Base-by-base conservation (phyloP, 2,329 filamentous ascomycete species). In the Ophiostoma sp. region DNA sequence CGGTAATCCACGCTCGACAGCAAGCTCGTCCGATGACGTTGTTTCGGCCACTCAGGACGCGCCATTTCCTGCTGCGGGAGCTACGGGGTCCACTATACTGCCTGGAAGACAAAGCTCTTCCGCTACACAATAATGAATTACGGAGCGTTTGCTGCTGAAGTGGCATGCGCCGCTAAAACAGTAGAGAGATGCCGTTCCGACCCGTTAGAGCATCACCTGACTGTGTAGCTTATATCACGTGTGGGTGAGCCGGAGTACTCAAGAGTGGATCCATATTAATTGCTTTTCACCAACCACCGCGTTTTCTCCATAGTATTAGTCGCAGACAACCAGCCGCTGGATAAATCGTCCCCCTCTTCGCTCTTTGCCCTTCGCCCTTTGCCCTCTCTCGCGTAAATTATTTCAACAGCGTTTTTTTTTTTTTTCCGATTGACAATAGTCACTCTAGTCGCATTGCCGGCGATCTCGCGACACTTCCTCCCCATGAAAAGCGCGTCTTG, bases 221-320 rank as follows among this genome's bases (percentile, higher is more conserved):
- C 11, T 23, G 3, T 57, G 3, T 27, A 27, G 0, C 8, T 4
- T 15, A 62, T 17, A 27, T 62, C 57, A 62, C 57, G 57, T 62
- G 57, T 5, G 10, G 2, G 2, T 57, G n/a, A 54, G 23, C 44
- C 44, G 52, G 10, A 4, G 15, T 10, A 7, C 23, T 57, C 8
- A 31, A 15, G 4, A 33, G 57, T 17, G 57, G 27, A 20, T 23
- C 31, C 31, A 8, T 64, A 8, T 36, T 64, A 64, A 36, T 36
- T 64, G 31, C 60, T 64, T 35, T 36, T 62, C 23, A 57, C 23
- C 62, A 65, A 65, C 62, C 62, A 65, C 62, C 62, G 62, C 62
- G 62, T 65, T 65, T 65, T 65, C 62, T 65, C 31, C 33, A 65
- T 65, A 65, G 31, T 36, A n/a, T 11, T 64, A n/a, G 31, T 39